A percentile compares a stretch with the other conserved stretches of the same genome.
phyloP scores from a whole-genome alignment of 2,329 filamentous ascomycete genomes.

The Trichoderma harzianum region DNA sequence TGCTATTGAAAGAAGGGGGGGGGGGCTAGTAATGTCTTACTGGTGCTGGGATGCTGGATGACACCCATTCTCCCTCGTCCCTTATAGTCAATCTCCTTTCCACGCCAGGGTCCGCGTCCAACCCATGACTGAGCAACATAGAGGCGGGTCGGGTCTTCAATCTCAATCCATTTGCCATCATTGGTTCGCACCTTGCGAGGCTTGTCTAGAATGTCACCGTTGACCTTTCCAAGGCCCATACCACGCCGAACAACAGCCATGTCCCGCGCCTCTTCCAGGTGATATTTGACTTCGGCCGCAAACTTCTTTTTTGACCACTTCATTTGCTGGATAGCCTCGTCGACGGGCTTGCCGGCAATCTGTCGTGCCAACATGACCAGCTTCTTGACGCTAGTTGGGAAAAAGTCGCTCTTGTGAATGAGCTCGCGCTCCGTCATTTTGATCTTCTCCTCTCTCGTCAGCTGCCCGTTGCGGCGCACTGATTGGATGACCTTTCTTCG shows the following conservation, averaged over 20 bases:
- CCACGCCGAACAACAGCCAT: constrained; percentile 74
- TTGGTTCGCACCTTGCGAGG: constrained; percentile 63
- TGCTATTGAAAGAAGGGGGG: not conserved
- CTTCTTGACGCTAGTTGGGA: constrained; percentile 91
- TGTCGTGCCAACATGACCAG: constrained; percentile 80
- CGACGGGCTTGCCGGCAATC: constrained; percentile 88
- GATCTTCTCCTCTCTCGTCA: constrained; percentile 62
- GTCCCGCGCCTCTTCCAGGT: constrained; percentile 78
- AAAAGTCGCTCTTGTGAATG: constrained; percentile 60
- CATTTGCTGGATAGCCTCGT: constrained; percentile 94
- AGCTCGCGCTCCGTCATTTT: constrained; percentile 59
- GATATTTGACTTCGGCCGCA: constrained; percentile 72
- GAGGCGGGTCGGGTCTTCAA: constrained; percentile 73
- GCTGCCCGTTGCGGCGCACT: constrained; percentile 55
- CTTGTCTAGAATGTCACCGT: constrained; percentile 38
- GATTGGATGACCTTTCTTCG: constrained; percentile 78
- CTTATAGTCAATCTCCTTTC: constrained; percentile 62
- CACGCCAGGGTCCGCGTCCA: constrained; percentile 65
- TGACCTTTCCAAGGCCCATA: constrained; percentile 68
- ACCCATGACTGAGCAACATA: constrained; percentile 96
- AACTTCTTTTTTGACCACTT: constrained; percentile 92
- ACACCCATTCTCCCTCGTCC: constrained; percentile 69
- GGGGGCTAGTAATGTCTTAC: constrained; percentile 49
- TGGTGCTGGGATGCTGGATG: constrained; percentile 69
- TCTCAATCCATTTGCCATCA: constrained; percentile 67